Evolutionary conservation across 108 stramenopile species (phyloP), one percentile per base, ranked within the genome.

Genomic region (Aureococcus anophagefferens): DNA sequence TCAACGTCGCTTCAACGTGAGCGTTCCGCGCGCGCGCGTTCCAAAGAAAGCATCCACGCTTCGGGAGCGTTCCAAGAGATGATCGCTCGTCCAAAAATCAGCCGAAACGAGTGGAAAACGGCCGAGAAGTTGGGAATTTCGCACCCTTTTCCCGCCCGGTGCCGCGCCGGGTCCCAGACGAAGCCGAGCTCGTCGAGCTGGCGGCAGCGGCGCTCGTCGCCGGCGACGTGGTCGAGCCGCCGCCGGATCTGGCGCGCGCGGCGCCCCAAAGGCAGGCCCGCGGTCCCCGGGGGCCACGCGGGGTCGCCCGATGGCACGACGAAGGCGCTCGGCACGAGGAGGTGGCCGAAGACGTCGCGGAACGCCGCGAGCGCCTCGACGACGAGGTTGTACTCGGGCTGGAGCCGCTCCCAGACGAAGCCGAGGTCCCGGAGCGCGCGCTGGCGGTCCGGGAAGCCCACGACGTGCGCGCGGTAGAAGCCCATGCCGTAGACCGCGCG

Each of bases 311-410:
- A 73, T 30, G 94, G 93, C 11, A 95, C 90, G 30, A 81, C 80
- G 69, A 90, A 95, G 32, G 88, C 88, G 70, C 86, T 87, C 40
- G 93, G 91, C 0, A 95, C 91, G 66, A 88, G 82, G 63, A 95
- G 70, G 40, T 68, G 7, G 7, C 35, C 35, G 51, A 84, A 29
- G 0, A 89, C 34, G 9, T 74, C 63, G 40, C 71, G 66, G 59
- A 87, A 91, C 18, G 76, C 70, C 18, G 85, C 73, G 66, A 93
- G 72, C 18, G 84, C 84, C 74, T 91, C 89, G 66, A 93, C 70
- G 29, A 93, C 77, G 37, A 90, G 71, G 72, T 91, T 89, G 88
- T 86, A 93, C 76, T 90, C 79, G 28, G 89, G 85, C 72, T 92
- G 91, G 30, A 92, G 67, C 21, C 89, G 84, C 45, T 85, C 89